Evolutionary conservation across 768 basidiomycete species (phyloP).

Genomic region (Collybia nuda): DNA sequence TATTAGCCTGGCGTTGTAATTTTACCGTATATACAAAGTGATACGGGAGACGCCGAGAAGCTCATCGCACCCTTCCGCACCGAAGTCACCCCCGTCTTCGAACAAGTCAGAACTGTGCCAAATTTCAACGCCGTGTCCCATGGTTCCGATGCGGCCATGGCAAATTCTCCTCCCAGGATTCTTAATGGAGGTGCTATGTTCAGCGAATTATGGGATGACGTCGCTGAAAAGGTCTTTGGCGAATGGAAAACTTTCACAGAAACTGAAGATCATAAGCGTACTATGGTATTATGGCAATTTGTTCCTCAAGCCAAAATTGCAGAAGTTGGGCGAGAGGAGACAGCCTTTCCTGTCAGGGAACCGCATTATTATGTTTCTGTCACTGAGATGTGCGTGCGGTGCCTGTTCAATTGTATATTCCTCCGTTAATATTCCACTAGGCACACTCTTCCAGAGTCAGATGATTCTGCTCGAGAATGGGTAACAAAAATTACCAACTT

Average conservation of each 20-base stretch:
- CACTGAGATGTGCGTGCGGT: slow-evolving; percentile 6
- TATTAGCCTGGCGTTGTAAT: slow-evolving; percentile 13
- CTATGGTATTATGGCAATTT: slow-evolving; percentile 18
- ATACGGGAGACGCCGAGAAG: slow-evolving; percentile 6
- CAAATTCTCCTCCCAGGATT: slow-evolving; percentile 12
- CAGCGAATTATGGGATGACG: slow-evolving; percentile 16
- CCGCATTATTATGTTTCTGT: slow-evolving; percentile 8
- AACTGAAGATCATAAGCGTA: slow-evolving; percentile 7
- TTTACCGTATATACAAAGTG: slow-evolving; percentile 16
- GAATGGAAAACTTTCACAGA: slow-evolving; percentile 20
- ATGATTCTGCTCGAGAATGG: slow-evolving; percentile 1
- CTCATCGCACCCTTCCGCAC: slow-evolving; percentile 18
- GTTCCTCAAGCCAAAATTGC: slow-evolving; percentile 13
- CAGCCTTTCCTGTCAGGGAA: slow-evolving; percentile 6
- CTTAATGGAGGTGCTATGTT: slow-evolving; percentile 16
- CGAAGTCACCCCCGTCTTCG: slow-evolving; percentile 12
- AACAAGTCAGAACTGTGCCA: slow-evolving; percentile 3
- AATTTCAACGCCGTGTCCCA: slow-evolving; percentile 16
- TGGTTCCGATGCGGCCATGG: slow-evolving; percentile 11
- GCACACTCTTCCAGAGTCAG: neutral
- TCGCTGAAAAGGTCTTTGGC: slow-evolving; percentile 11
- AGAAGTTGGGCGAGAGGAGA: slow-evolving; percentile 3
- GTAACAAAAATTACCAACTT: neutral
- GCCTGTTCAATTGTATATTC: neutral
- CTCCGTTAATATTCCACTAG: neutral